Percentiles rank a stretch among this genome's conserved stretches.
These are phyloP conservation scores for Saxispiralis lemnorum DNA, from an alignment of 495 filamentous ascomycete genomes.

Conservation along the genomic window DNA sequence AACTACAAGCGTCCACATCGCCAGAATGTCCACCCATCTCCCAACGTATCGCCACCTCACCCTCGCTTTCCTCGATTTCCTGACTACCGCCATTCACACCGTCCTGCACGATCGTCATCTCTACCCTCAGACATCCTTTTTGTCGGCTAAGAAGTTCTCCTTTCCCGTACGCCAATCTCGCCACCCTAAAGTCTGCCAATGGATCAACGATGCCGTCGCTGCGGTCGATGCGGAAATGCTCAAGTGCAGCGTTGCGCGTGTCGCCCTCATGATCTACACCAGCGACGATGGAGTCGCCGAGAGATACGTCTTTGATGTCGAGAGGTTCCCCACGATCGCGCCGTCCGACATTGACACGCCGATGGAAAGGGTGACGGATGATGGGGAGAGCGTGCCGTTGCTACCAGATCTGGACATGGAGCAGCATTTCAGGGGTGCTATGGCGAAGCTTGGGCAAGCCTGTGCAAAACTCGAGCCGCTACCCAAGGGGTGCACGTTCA, in stretches of 20 bases:
- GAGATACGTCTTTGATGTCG: conserved; percentile 72
- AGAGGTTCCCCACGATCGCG: conserved; percentile 49
- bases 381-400: conserved; percentile 11
- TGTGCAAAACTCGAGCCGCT: conserved; percentile 45
- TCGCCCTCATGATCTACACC: conserved; percentile 62
- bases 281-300: conserved; percentile 38
- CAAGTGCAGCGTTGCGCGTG: conserved; percentile 47
- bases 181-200: conserved; percentile 78
- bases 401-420: conserved; percentile 37
- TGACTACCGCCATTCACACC: conserved; percentile 79
- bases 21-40: too few relatives aligned
- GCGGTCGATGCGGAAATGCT: conserved; percentile 59
- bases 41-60: conserved; percentile 27
- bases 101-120: conserved; percentile 75
- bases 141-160: conserved; percentile 70
- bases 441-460: conserved; percentile 34
- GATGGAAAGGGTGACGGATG: conserved; percentile 21
- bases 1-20: too few relatives aligned
- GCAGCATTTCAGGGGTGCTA: conserved; percentile 49
- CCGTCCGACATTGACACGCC: conserved; percentile 25
- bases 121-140: conserved; percentile 67
- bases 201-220: conserved; percentile 69
- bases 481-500: conserved; percentile 66
- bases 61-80: conserved; percentile 52
- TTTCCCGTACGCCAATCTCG: conserved; percentile 75